phyloP scores from a whole-genome alignment of 257 asterid genomes.

The Solanum chmielewskii region DNA sequence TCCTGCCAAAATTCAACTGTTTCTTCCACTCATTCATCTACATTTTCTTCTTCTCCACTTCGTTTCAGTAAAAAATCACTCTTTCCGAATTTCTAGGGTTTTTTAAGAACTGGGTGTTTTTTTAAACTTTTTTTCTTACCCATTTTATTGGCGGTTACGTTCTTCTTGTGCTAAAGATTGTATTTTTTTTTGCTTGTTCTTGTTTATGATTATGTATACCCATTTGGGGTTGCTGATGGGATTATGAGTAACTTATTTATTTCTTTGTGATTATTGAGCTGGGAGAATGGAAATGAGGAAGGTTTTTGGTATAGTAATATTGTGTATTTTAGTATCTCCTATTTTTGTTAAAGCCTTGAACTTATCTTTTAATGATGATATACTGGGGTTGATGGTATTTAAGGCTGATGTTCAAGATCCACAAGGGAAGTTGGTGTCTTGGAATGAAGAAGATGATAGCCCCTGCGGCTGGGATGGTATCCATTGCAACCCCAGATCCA shows the following conservation, averaged over 20 bases:
- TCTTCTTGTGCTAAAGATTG: background rate
- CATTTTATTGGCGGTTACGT: background rate
- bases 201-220: background rate
- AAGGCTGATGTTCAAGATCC: constrained; percentile 84
- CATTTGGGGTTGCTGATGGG: background rate
- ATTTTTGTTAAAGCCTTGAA: constrained; percentile 24
- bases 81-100: background rate
- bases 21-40: background rate
- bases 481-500: constrained; percentile 83
- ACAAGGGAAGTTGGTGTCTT: constrained; percentile 54
- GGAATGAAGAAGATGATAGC: constrained; percentile 90
- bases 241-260: background rate
- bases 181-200: background rate
- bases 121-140: background rate
- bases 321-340: constrained; percentile 19
- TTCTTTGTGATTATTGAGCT: background rate
- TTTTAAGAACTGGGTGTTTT: background rate
- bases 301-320: constrained; percentile 11
- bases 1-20: background rate
- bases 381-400: constrained; percentile 84
- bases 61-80: background rate
- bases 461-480: constrained; percentile 84
- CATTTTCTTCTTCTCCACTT: background rate
- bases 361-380: constrained; percentile 82
- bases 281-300: constrained; percentile 39